Base-by-base conservation (phyloP, 345 rosid genomes). In the Salix viminalis region DNA sequence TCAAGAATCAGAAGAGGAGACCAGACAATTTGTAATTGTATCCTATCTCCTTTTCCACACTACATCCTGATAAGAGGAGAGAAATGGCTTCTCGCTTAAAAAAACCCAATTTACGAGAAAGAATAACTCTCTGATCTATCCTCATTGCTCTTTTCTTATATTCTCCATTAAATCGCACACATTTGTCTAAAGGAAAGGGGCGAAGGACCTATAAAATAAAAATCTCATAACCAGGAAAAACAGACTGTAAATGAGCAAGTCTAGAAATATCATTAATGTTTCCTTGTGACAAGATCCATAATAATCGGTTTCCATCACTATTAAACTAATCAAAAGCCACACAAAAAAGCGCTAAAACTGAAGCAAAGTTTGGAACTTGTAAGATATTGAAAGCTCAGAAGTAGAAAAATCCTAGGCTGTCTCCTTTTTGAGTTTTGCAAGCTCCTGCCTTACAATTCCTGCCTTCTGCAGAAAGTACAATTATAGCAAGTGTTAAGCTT, bases 391-490 rank as follows among this genome's bases (percentile, higher is more conserved):
- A 37, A 6, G 15, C 15, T 15, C 62, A 3, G 37, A 48, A 11
- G 46, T 21, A 12, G 36, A 24, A 44, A 72, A 72, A 36, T 21
- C 42, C 42, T 76, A 76, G n/a, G 74, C 69, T 16, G 69, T n/a
- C 67, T 68, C 69, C 74, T 76, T 76, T 60, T 69, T 76, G 23
- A 76, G 74, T 58, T 69, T 69, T 11, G 79, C 74, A 32, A 76
- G 79, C 69, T 76, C 79, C 69, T 76, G 79, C 74, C 73, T 76
- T 67, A 76, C 39, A 34, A 76, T 70, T 69, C 68, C 73, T 58
- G 65, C 79, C 50, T 60, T 76, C 79, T 69, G 79, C 74, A 44
- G 52, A 74, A 26, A 7, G 23, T 28, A 39, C 39, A 72, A 15
- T 70, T 24, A 44, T 16, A 56, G n/a, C 18, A 42, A n/a, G 64